phyloP scores from a whole-genome alignment of 2,329 filamentous ascomycete species.

The Zelopaecilomyces penicillatus region DNA sequence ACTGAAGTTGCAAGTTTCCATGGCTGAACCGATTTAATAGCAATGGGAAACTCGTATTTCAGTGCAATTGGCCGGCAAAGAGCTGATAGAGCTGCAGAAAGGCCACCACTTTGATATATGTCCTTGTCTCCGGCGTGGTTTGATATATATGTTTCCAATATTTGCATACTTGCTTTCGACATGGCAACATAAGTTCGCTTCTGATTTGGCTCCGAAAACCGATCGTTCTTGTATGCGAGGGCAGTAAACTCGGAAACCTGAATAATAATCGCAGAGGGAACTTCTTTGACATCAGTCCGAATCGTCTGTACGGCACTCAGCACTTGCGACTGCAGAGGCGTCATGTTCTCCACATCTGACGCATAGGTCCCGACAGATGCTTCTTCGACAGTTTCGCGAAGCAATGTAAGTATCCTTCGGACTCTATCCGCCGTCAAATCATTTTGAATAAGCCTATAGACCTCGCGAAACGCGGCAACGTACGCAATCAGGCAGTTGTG shows the following conservation, averaged over 20 bases:
- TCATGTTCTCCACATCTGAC: constrained; percentile 64
- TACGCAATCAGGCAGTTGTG: constrained; percentile 84
- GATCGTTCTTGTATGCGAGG: constrained; percentile 52
- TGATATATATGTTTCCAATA: constrained; percentile 54
- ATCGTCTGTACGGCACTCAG: constrained; percentile 60
- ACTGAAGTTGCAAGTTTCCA: constrained; percentile 77
- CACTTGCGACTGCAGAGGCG: constrained; percentile 62
- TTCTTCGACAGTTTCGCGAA: constrained; percentile 62
- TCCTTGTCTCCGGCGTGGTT: constrained; percentile 53
- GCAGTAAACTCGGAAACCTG: constrained; percentile 63
- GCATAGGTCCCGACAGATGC: constrained; percentile 61
- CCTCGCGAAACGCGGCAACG: constrained; percentile 62
- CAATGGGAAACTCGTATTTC: constrained; percentile 71
- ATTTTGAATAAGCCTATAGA: constrained; percentile 66
- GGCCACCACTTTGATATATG: constrained; percentile 60
- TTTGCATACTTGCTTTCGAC: constrained; percentile 70
- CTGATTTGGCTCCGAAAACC: constrained; percentile 24
- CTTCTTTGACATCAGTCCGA: constrained; percentile 54
- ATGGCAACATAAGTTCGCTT: constrained; percentile 83
- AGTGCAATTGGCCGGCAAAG: constrained; percentile 62
- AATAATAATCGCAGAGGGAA: constrained; percentile 59
- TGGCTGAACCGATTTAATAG: constrained; percentile 60
- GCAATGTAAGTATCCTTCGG: constrained; percentile 58
- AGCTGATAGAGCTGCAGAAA: constrained; percentile 56
- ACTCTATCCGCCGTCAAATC: constrained; percentile 56